A percentile compares a stretch with the other conserved stretches of the same genome.
Conservation (phyloP, 1,284 basidiomycete genomes). For the Leucoagaricus sp. region DNA sequence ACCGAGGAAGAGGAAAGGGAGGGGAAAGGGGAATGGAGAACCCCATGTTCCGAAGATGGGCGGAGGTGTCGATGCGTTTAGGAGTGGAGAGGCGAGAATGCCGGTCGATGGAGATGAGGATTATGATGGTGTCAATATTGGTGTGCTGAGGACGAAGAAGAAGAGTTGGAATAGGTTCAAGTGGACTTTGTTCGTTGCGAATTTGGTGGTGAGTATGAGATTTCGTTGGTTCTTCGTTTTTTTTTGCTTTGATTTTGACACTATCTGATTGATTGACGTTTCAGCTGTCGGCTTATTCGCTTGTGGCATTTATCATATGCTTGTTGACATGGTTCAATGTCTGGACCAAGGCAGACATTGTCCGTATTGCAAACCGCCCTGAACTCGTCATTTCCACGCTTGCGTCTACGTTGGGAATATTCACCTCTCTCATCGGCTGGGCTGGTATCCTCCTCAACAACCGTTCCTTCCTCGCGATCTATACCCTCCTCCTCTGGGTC, state of each 20-base stretch:
- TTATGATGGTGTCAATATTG: constrained; percentile 43
- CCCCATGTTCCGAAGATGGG: constrained; percentile 49
- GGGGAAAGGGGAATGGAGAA: constrained; percentile 19
- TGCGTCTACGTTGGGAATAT: constrained; percentile 48
- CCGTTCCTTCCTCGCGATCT: constrained; percentile 67
- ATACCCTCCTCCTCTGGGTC: constrained; percentile 67
- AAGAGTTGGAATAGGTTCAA: constrained; percentile 73
- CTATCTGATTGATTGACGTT: constrained; percentile 36
- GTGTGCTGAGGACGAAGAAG: constrained; percentile 35
- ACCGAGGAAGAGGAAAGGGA: constrained; percentile 20
- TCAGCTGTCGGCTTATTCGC: constrained; percentile 53
- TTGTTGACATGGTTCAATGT: constrained; percentile 70
- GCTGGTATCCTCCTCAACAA: constrained; percentile 75
- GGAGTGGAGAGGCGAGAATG: constrained; percentile 50
- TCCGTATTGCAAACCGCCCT: constrained; percentile 59
- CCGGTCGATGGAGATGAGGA: constrained; percentile 59
- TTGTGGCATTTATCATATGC: constrained; percentile 53
- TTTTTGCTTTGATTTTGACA: not conserved
- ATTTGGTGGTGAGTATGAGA: constrained; percentile 48
- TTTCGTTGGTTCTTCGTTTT: not conserved
- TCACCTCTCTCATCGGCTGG: constrained; percentile 65
- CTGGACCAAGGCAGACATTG: constrained; percentile 58
- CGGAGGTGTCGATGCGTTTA: constrained; percentile 66
- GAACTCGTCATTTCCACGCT: constrained; percentile 66
- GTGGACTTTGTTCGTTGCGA: constrained; percentile 61